Evolutionary conservation across 805 yeast species (phyloP).

Genomic region (Saccharomycopsis sp.): DNA sequence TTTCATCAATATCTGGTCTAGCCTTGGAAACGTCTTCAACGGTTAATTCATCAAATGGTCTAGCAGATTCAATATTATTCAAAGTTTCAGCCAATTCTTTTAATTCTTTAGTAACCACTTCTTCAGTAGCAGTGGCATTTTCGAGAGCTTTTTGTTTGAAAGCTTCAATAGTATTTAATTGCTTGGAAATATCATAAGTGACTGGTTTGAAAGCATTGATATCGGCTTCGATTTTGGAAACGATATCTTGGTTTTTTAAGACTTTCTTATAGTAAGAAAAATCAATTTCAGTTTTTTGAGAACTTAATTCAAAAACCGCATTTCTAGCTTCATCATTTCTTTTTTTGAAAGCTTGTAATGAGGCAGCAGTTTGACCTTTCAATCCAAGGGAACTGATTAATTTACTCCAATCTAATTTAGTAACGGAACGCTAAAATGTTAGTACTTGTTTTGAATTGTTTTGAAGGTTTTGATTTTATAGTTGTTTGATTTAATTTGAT

Average conservation of each 20-base stretch:
- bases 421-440: conserved; percentile 47
- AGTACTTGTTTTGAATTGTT: no score
- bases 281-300: conserved; percentile 71
- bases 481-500: no score
- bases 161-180: conserved; percentile 81
- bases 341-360: conserved; percentile 90
- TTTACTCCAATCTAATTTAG: conserved; percentile 93
- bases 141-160: conserved; percentile 93
- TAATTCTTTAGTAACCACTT: conserved; percentile 78
- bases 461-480: no score
- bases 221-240: conserved; percentile 71
- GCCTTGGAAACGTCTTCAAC: conserved; percentile 92
- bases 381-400: conserved; percentile 81
- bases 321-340: conserved; percentile 97
- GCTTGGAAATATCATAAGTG: conserved; percentile 78
- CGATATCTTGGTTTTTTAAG: conserved; percentile 72
- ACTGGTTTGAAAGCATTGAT: conserved; percentile 71
- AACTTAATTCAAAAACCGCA: conserved; percentile 56
- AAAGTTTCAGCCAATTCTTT: conserved; percentile 78
- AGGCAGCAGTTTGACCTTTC: conserved; percentile 83
- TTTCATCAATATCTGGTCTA: conserved; percentile 94
- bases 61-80: conserved; percentile 88
- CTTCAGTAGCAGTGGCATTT: conserved; percentile 90
- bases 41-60: conserved; percentile 96
- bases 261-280: conserved; percentile 69